Conservation (phyloP, 139 green algal species). For the Chlorella sp. region DNA sequence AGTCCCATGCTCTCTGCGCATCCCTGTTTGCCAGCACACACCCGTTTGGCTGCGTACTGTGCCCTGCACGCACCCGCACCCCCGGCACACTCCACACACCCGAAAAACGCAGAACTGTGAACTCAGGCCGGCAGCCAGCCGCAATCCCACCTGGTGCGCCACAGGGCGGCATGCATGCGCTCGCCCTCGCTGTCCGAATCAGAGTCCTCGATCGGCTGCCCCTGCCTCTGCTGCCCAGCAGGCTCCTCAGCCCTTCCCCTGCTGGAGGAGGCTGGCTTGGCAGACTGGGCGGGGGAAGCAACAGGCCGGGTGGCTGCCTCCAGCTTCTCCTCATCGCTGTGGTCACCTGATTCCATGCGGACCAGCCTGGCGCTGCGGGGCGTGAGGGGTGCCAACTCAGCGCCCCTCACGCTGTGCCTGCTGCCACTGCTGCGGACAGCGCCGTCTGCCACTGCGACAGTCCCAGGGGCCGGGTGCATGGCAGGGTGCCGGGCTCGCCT, state of each 20-base stretch:
- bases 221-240: neutral
- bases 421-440: neutral
- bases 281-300: neutral
- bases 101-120: too few species aligned
- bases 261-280: neutral
- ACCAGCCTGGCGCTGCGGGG: neutral
- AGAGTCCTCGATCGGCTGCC: neutral
- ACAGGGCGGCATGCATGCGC: slow-evolving; percentile 1
- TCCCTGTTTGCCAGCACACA: too few species aligned
- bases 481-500: neutral
- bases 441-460: neutral
- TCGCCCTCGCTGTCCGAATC: neutral
- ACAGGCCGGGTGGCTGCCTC: neutral
- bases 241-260: neutral
- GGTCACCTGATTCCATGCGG: slow-evolving; percentile 5
- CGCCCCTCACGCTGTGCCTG: neutral
- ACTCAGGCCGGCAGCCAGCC: neutral
- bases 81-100: neutral
- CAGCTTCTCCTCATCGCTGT: neutral
- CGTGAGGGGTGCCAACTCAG: neutral
- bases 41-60: neutral
- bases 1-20: too few species aligned
- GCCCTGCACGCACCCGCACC: neutral
- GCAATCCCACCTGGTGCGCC: slow-evolving; percentile 7
- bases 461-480: neutral